Evolutionary conservation across 2,329 filamentous ascomycete species (phyloP).

Genomic region (Neofusicoccum sp.): DNA sequence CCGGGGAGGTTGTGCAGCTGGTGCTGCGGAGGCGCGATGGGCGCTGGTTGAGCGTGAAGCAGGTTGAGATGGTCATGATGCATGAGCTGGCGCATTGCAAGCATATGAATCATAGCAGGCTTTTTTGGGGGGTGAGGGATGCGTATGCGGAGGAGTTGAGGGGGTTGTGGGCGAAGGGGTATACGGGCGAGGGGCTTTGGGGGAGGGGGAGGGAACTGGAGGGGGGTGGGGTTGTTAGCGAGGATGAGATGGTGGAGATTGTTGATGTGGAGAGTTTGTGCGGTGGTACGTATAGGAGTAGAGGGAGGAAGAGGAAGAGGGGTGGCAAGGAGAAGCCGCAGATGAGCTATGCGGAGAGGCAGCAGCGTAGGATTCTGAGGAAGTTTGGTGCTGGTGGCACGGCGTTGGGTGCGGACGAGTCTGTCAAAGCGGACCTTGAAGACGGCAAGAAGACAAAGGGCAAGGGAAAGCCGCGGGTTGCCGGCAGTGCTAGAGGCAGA

Average conservation of each 20-base stretch:
- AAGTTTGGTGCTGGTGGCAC: slow-evolving; percentile 74
- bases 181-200: slow-evolving; percentile 83
- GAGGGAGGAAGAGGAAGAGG: slow-evolving; percentile 29
- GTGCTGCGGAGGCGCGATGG: slow-evolving; percentile 68
- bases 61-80: slow-evolving; percentile 95
- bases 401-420: slow-evolving; percentile 67
- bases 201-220: slow-evolving; percentile 65
- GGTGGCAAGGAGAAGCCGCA: slow-evolving; percentile 36
- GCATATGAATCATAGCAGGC: slow-evolving; percentile 84
- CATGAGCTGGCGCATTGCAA: slow-evolving; percentile 85
- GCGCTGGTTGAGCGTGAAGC: slow-evolving; percentile 74
- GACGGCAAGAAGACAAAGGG: slow-evolving; percentile 59
- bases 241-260: slow-evolving; percentile 61
- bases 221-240: slow-evolving; percentile 54
- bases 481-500: slow-evolving; percentile 69
- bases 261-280: slow-evolving; percentile 66
- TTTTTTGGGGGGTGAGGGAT: slow-evolving; percentile 79
- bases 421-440: slow-evolving; percentile 64
- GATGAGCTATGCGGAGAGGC: slow-evolving; percentile 67
- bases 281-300: slow-evolving; percentile 69
- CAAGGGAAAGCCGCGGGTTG: slow-evolving; percentile 64
- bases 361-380: slow-evolving; percentile 68
- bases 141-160: slow-evolving; percentile 70
- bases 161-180: slow-evolving; percentile 65
- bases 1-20: slow-evolving; percentile 81